Base-by-base conservation (phyloP, 257 asterid genomes). In the Scutellaria minor region DNA sequence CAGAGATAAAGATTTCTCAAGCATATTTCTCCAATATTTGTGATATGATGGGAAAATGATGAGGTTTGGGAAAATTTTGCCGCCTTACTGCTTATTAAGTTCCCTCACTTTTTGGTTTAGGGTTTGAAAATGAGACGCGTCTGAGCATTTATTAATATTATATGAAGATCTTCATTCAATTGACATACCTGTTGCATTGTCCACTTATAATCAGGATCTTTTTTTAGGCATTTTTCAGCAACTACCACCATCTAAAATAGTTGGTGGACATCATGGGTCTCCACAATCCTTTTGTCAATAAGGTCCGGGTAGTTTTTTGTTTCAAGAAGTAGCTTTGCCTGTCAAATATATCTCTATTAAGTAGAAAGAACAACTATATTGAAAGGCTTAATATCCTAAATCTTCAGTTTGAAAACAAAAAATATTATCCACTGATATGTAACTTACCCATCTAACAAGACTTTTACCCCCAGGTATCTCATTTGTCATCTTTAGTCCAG, bases 301-400 rank as follows among this genome's bases (percentile, higher is more conserved):
- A 90, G 86, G 75, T 83, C 82, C 0, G 91, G 96, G 72, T 90
- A 90, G 68, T 90, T 90, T 80, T 78, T 85, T 3, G 80, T 78
- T 31, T 84, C 83, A 61, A 90, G 68, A 73, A 90, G 89, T 39
- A 96, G 96, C 73, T 77, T 78, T 45, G 93, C 97, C 97, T 90
- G 84, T 62, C 59, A 27, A 37, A 74, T 11, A n/a, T 12, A 58
- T 14, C 42, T 44, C 37, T 62, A 14, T 66, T 20, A 53, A 35
- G 52, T 63, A 41, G 54, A 44, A 42, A 18, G 11, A 10, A 39
- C 24, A 64, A 8, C 42, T 27, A 22, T n/a, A 47, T 3, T 47
- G 14, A 46, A 15, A 20, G n/a, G 6, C 27, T 72, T 72, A 2
- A 39, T 6, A 22, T 11, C 57, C 55, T 44, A 60, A 18, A 47